Conservation (phyloP, 2,329 filamentous ascomycete species). For the Cordyceps militaris region DNA sequence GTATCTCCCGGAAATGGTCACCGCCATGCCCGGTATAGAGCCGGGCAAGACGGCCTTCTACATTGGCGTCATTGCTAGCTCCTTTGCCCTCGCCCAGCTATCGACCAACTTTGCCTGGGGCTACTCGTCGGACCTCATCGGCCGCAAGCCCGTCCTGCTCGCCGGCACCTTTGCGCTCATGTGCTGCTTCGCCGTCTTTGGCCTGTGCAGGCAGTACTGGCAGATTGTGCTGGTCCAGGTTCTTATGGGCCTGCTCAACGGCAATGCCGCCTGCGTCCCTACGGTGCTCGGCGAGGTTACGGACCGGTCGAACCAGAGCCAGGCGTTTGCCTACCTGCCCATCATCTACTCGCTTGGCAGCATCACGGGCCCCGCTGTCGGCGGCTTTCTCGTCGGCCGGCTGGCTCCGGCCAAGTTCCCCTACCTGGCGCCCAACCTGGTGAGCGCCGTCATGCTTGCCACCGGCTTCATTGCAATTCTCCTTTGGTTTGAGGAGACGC, state of each 20-base stretch:
- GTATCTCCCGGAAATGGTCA: slow-evolving; percentile 89
- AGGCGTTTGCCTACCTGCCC: slow-evolving; percentile 87
- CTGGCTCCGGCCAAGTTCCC: slow-evolving; percentile 59
- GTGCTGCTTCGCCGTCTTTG: slow-evolving; percentile 76
- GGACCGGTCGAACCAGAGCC: slow-evolving; percentile 88
- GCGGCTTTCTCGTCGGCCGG: slow-evolving; percentile 69
- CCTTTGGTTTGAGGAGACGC: slow-evolving; percentile 82
- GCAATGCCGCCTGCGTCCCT: slow-evolving; percentile 88
- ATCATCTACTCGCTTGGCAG: slow-evolving; percentile 93
- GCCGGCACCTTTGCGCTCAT: slow-evolving; percentile 77
- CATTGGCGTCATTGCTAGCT: slow-evolving; percentile 81
- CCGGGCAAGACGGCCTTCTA: slow-evolving; percentile 70
- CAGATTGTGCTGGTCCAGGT: slow-evolving; percentile 82
- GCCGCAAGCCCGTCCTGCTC: slow-evolving; percentile 68
- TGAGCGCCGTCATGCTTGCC: slow-evolving; percentile 65
- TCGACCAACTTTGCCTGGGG: slow-evolving; percentile 69
- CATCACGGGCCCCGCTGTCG: slow-evolving; percentile 88
- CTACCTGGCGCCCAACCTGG: slow-evolving; percentile 77
- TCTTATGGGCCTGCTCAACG: slow-evolving; percentile 88
- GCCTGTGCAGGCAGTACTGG: slow-evolving; percentile 74
- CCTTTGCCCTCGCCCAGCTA: slow-evolving; percentile 89
- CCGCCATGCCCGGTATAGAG: slow-evolving; percentile 74
- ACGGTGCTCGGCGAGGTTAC: slow-evolving; percentile 94
- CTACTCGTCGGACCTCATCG: slow-evolving; percentile 56
- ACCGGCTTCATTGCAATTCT: slow-evolving; percentile 66